These are phyloP conservation scores for Sarocladium brachiariae DNA, from an alignment of 2,329 filamentous ascomycete species.

Conservation along the genomic window DNA sequence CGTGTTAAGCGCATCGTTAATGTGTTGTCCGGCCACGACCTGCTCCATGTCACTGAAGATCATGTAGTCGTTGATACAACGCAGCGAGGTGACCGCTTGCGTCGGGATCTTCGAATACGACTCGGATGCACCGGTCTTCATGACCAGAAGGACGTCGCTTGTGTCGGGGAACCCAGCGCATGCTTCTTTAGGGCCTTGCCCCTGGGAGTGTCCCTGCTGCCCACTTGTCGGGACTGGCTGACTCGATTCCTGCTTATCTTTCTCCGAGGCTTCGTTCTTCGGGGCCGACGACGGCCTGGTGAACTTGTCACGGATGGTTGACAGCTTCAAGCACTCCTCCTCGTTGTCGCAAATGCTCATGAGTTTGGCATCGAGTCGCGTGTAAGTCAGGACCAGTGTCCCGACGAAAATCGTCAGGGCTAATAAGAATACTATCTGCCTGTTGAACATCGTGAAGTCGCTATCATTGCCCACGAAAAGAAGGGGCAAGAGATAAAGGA, in stretches of 20 bases:
- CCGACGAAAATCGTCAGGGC: neutral
- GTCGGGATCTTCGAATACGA: conserved; percentile 44
- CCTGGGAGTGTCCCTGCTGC: neutral
- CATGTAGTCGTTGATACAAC: conserved; percentile 43
- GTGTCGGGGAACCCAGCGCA: conserved; percentile 36
- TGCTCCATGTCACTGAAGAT: conserved; percentile 53
- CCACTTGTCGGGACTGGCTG: neutral
- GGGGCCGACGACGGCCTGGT: neutral
- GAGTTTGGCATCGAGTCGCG: neutral
- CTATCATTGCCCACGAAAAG: neutral
- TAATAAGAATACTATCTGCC: neutral
- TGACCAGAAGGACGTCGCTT: conserved; percentile 40
- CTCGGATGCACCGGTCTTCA: conserved; percentile 54
- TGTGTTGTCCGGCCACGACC: conserved; percentile 34
- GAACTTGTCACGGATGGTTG: neutral
- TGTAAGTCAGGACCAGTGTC: neutral
- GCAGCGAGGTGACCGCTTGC: conserved; percentile 45
- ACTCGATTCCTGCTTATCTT: neutral
- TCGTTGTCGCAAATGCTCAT: neutral
- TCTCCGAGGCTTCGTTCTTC: neutral
- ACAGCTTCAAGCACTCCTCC: neutral
- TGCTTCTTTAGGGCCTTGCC: conserved; percentile 8
- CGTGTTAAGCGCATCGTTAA: conserved; percentile 40
- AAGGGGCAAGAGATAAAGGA: no score
- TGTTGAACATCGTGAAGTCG: neutral